Evolutionary conservation across 768 basidiomycete species (phyloP).

Genomic region (Rhizopogon roseolus): DNA sequence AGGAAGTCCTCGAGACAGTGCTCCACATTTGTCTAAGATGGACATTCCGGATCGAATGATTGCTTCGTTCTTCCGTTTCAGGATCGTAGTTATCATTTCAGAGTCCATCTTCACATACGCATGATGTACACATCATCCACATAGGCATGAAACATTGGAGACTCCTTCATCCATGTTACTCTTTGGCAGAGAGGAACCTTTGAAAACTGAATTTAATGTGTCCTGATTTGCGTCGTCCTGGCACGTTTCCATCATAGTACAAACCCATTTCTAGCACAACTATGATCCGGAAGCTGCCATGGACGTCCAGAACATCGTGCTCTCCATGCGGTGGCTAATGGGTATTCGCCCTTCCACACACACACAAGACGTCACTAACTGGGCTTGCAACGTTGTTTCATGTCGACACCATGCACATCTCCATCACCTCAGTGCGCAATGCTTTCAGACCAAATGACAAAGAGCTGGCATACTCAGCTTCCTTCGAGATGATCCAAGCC

Average conservation of each 20-base stretch:
- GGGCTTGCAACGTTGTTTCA: neutral
- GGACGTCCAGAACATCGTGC: constrained; percentile 1
- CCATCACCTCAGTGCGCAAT: neutral
- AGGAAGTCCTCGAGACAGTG: no score
- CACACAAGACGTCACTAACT: neutral
- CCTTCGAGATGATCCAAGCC: constrained; percentile 1
- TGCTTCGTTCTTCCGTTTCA: no score
- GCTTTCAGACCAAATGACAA: neutral
- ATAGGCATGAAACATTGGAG: neutral
- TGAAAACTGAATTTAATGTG: neutral
- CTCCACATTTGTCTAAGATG: no score
- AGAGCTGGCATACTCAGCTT: neutral
- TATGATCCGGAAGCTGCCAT: neutral
- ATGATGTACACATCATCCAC: neutral
- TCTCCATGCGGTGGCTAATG: neutral
- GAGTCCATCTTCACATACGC: no score
- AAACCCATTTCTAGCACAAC: neutral
- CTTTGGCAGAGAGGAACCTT: neutral
- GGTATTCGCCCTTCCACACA: neutral
- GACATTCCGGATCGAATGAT: no score
- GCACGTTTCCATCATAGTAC: neutral
- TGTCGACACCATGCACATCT: constrained; percentile 1
- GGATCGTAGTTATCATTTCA: no score
- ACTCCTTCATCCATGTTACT: neutral
- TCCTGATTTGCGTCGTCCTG: neutral